phyloP scores from a whole-genome alignment of 73 alveolate genomes.

The Symbiodinium pilosum region DNA sequence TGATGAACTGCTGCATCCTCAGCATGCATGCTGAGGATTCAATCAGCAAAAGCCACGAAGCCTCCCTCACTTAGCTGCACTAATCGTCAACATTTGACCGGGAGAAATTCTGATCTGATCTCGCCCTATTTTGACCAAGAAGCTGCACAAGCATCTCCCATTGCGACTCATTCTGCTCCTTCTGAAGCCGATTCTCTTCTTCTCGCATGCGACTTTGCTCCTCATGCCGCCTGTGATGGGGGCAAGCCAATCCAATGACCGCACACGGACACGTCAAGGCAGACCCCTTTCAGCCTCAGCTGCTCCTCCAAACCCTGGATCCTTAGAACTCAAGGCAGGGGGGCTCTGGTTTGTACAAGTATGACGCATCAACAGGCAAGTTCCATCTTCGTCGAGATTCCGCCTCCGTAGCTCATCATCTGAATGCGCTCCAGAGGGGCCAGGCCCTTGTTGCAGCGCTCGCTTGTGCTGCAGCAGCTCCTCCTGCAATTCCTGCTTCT shows the following conservation, averaged over 20 bases:
- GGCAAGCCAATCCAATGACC: too few relatives aligned
- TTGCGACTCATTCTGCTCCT: constrained; percentile 90
- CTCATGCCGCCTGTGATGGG: constrained; percentile 1
- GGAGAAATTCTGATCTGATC: too few relatives aligned
- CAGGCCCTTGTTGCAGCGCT: background rate
- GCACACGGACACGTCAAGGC: too few relatives aligned
- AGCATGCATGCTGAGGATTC: background rate
- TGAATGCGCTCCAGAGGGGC: background rate
- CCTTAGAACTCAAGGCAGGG: background rate
- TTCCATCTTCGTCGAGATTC: background rate
- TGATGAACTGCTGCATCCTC: constrained; percentile 67
- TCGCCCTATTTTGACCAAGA: too few relatives aligned
- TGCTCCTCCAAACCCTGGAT: constrained; percentile 47
- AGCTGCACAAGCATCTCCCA: constrained; percentile 40
- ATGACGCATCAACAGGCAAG: too few relatives aligned
- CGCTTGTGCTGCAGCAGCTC: constrained; percentile 25
- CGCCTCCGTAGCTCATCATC: constrained; percentile 12
- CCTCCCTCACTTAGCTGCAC: too few relatives aligned
- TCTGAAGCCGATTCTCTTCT: constrained; percentile 43
- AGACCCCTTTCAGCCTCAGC: constrained; percentile 46
- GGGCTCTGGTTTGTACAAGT: background rate
- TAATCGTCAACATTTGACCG: too few relatives aligned
- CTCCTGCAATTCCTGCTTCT: constrained; percentile 40
- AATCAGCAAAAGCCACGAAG: too few relatives aligned
- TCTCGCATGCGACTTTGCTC: background rate